Evolutionary conservation across 2,329 filamentous ascomycete genomes (phyloP), one percentile per base, ranked within the genome.

Genomic region (Fusarium penzigii): DNA sequence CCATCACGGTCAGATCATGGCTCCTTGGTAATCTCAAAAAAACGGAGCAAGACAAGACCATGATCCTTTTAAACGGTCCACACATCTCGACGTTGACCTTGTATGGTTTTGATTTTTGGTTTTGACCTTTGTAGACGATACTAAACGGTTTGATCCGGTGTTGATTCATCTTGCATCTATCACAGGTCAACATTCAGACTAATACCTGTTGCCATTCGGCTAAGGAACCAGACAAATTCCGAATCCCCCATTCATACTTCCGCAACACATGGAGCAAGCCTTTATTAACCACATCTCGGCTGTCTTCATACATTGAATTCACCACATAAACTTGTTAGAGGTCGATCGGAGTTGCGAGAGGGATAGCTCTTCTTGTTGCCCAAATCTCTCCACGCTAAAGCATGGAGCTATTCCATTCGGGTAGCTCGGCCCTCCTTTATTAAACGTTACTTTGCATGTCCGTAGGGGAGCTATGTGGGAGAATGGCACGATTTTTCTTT

Each of bases 1-100:
- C 56, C 43, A 39, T 47, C 55, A 47, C 46, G 45, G 40, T 59
- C 57, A 60, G 54, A 58, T 57, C 51, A 59, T 60, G 14, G 46
- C 51, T 56, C 57, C 58, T 52, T 46, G 56, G 25, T 46, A 57
- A 59, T 59, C 48, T 57, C 40, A 49, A 34, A 25, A 25, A 25
- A 25, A 25, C 50, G 34, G 38, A 38, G 41, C 17, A 38, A 32
- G 38, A 17, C 5, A 32, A 42, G 14, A 29, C 42, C 48, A 39
- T 44, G 44, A 48, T 42, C 41, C 39, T n/a, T 40, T 58, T 44
- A 47, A 48, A 14, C 36, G 12, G 12, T 39, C 36, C 36, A 13
- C 36, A 13, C 20, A 25, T 25, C 20, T 25, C 20, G 20, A 25
- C 20, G 20, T 4, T 25, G 20, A 25, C 20, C 7, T 25, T 25